Conservation (phyloP, 768 basidiomycete species). For the Butyriboletus loyo region DNA sequence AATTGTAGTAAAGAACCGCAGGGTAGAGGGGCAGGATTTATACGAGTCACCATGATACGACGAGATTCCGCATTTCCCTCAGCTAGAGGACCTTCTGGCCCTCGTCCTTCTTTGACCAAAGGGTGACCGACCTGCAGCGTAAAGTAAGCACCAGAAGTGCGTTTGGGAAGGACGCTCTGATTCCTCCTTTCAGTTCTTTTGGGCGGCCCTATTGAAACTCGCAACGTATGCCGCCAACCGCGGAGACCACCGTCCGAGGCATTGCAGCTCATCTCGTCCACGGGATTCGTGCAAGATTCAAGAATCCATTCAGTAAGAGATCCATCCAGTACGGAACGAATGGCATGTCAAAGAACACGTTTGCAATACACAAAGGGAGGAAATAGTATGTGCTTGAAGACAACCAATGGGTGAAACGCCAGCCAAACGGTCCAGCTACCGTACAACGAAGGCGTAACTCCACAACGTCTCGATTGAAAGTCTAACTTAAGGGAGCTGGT, state of each 20-base stretch:
- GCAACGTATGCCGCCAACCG: not conserved
- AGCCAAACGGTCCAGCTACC: not conserved
- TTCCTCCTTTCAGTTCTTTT: not conserved
- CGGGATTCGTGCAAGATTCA: not conserved
- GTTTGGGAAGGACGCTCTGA: not conserved
- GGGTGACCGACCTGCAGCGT: not conserved
- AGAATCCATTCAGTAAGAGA: not conserved
- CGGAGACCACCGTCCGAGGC: not conserved
- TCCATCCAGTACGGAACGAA: not conserved
- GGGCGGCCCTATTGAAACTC: not conserved
- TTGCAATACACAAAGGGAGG: not conserved
- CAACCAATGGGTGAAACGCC: not conserved
- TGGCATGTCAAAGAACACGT: slow-evolving; percentile 4
- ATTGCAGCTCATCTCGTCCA: not conserved
- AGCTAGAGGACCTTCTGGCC: not conserved
- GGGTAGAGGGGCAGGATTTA: not conserved
- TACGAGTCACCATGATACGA: not conserved
- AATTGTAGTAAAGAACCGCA: not conserved
- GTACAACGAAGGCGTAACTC: not conserved
- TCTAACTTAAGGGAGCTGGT: not conserved
- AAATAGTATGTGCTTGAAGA: not conserved
- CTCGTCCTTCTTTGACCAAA: not conserved
- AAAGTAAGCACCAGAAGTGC: not conserved
- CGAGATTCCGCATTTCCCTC: not conserved
- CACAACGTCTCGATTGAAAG: slow-evolving; percentile 6